Base-by-base conservation (phyloP, 1,284 basidiomycete genomes). In the Cutaneotrichosporon cutaneum region DNA sequence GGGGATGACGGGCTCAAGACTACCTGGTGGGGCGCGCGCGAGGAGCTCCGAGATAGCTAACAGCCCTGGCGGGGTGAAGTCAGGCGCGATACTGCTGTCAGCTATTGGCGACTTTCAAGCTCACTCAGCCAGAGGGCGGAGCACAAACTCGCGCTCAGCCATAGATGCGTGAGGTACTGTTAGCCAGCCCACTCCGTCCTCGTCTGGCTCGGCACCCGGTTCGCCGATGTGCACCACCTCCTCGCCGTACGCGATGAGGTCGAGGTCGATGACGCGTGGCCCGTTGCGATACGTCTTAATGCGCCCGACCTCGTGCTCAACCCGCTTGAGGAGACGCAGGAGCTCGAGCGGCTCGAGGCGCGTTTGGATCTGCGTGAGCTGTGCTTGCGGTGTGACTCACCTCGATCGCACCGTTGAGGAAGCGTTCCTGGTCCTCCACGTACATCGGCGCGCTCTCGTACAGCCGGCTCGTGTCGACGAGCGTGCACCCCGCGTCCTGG, bases 401-500 rank as follows among this genome's bases (percentile, higher is more conserved):
- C 78, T 93, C 82, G 68, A 94, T 90, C 10, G 90, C 92, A 61
- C 90, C 91, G 73, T 99, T 99, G 65, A 91, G 85, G 79, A 99
- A 99, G 32, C 83, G 80, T 26, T 90, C 90, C 77, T 99, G 95
- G 65, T 96, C 88, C 18, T 85, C 85, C 26, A 95, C 87, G 77
- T 99, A 99, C 96, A 98, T 98, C 0, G 96, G 93, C 22, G 88
- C 83, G 21, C 90, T 94, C 79, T 97, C 90, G 76, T 99, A 99
- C 80, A 99, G 78, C 79, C 94, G 92, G 73, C 92, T 94, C 0
- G 92, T 94, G 68, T 91, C 84, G 27, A 89, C 79, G 16, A 94
- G 80, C 16, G 71, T 74, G 4, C 87, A 65, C 8, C 72, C 72
- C 7, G 60, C 63, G 5, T 58, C 44, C 36, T 61, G 52, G 26